A percentile compares a stretch with the other conserved stretches of the same genome.
These are phyloP conservation scores for Amanita exitialis DNA, from an alignment of 768 basidiomycete species.

Conservation along the genomic window DNA sequence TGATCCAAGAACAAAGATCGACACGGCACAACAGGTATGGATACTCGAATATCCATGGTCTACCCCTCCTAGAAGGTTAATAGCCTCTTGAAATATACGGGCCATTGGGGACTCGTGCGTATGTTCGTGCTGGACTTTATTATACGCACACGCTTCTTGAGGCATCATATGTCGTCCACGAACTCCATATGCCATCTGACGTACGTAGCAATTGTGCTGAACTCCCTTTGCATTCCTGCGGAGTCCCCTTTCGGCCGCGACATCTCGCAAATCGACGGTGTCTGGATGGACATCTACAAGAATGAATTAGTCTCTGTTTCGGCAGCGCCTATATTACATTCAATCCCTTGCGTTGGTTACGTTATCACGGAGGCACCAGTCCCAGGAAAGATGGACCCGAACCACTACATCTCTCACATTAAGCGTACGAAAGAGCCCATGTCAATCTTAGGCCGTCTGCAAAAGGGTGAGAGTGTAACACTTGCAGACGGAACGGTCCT, in stretches of 20 bases:
- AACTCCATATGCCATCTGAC: slow-evolving; percentile 60
- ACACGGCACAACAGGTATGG: slow-evolving; percentile 22
- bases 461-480: slow-evolving; percentile 50
- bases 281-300: slow-evolving; percentile 59
- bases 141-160: slow-evolving; percentile 64
- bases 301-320: slow-evolving; percentile 50
- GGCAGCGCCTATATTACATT: slow-evolving; percentile 72
- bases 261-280: slow-evolving; percentile 45
- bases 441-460: slow-evolving; percentile 55
- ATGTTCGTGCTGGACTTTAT: slow-evolving; percentile 56
- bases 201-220: slow-evolving; percentile 36
- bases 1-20: slow-evolving; percentile 42
- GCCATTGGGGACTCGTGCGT: slow-evolving; percentile 73
- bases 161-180: slow-evolving; percentile 71
- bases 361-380: slow-evolving; percentile 61
- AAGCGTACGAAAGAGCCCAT: slow-evolving; percentile 62
- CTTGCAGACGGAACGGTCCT: slow-evolving; percentile 69
- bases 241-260: slow-evolving; percentile 58
- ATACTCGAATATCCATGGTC: background rate
- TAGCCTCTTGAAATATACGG: slow-evolving; percentile 81
- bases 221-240: slow-evolving; percentile 33
- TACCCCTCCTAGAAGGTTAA: background rate
- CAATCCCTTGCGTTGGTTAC: slow-evolving; percentile 75
- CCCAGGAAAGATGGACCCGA: slow-evolving; percentile 69
- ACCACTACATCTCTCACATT: slow-evolving; percentile 56